Base-by-base conservation (phyloP, 495 filamentous ascomycete species). In the Podospora tetraspora region DNA sequence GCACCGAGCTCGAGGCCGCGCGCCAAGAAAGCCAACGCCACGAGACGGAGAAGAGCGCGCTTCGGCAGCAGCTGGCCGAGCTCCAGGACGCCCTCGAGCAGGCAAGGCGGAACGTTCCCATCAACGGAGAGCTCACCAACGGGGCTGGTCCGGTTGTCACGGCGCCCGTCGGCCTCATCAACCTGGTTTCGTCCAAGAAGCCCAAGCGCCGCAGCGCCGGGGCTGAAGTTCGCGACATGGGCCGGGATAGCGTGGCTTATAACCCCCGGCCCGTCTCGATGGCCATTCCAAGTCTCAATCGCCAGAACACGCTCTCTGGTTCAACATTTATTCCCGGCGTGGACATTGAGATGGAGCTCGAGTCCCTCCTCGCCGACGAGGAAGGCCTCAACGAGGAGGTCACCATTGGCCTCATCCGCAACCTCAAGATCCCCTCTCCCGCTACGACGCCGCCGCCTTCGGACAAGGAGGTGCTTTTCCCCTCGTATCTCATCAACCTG, bases 381-480 rank as follows among this genome's bases (percentile, higher is more conserved):
- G 94, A 98, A 68, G 91, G 88, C 61, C 81, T 99, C 67, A 97
- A 97, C 75, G 93, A 98, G 70, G 95, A 99, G 79, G 93, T 98
- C 37, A 91, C 94, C 0, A 87, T 97, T 84, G 95, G 96, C 59
- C 84, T 99, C 67, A 98, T 99, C 75, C 88, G 90, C 75, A 97
- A 97, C 73, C 86, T 99, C 30, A 97, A 96, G 84, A 97, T 98
- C 68, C 95, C 95, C 16, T 85, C 89, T 7, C 93, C 94, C 8
- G 88, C 88, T 68, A 89, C 89, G 12, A 92, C 85, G 64, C 94
- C 95, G 9, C 89, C 92, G 25, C 93, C 94, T 10, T 93, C 91
- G 27, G 96, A 98, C 81, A 99, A 99, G 83, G 95, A 99, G 77
- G 94, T 99, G 34, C 83, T 99, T 63, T 99, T 98, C 86, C 96